Evolutionary conservation across 2,329 filamentous ascomycete species (phyloP), one percentile per base, ranked within the genome.

Genomic region (Sporothrix pallida): DNA sequence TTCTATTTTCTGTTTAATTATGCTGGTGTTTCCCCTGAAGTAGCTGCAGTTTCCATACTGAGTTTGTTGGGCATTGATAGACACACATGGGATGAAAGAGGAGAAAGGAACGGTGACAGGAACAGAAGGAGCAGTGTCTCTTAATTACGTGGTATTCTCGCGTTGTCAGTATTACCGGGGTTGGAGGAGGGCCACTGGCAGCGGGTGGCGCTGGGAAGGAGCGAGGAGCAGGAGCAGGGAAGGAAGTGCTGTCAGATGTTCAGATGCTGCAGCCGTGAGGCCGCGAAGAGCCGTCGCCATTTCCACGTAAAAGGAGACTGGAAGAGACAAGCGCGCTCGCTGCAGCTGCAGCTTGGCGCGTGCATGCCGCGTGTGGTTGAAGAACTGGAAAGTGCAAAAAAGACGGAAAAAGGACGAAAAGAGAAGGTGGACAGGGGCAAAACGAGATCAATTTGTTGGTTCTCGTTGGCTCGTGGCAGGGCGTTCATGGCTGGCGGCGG

Each of bases 111-210:
- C 62, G 42, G 26, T 37, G n/a, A 42, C 37, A 42, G 50, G 20
- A 68, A 42, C 20, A 17, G 23, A 12, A 52, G 15, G 56, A 8
- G 17, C 44, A 13, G 50, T 10, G 31, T 48, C 20, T 26, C 60
- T 60, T 26, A 70, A 48, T 48, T 60, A 70, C 68, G 68, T 46
- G 44, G 52, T 70, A 58, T 31, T 44, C n/a, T 70, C 68, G 68
- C 52, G 50, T 58, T 46, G 23, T 37, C 37, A 20, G 31, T 12
- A 46, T 52, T 26, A 2, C 42, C n/a, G 44, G 63, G 10, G 63
- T 12, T 3, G 50, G 50, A 17, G 15, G 15, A 13, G 26, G 15
- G 52, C 46, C 46, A 37, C 60, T 46, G 60, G 60, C 60, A 42
- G 23, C n/a, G 46, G 50, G 69, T 71, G 69, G 52, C 69, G 52